phyloP scores from a whole-genome alignment of 176 grass and related monocot genomes.

The Oryza brachyantha region DNA sequence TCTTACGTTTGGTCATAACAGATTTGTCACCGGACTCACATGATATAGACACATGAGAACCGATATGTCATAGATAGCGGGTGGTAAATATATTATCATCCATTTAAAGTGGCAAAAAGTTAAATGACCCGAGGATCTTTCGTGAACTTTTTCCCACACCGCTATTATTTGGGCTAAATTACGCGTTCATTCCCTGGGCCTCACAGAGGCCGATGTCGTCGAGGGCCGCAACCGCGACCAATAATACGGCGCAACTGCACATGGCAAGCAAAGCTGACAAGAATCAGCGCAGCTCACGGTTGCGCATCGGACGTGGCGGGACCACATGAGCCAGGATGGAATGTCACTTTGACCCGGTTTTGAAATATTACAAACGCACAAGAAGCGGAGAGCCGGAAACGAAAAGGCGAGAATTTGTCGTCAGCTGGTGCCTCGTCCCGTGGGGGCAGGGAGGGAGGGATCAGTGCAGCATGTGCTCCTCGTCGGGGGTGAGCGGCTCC shows the following conservation, averaged over 20 bases:
- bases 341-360: not conserved
- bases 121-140: no score
- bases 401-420: not conserved
- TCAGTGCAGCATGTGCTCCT: conserved; percentile 16
- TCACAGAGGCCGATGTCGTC: not conserved
- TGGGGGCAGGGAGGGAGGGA: no score
- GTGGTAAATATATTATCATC: no score
- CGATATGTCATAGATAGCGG: no score
- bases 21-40: no score
- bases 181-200: not conserved
- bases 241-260: no score
- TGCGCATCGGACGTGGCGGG: not conserved
- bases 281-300: not conserved
- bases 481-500: conserved; percentile 38
- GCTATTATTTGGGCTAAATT: no score
- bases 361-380: not conserved
- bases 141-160: no score
- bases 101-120: no score
- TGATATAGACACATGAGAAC: no score
- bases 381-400: not conserved
- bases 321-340: not conserved
- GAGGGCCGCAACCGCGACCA: no score
- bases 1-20: no score
- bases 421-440: not conserved
- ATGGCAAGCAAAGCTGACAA: not conserved